A percentile compares a stretch with the other conserved stretches of the same genome.
These are phyloP conservation scores for Zymoseptoria crescenta DNA, from an alignment of 2,329 filamentous ascomycete species.

Conservation along the genomic window DNA sequence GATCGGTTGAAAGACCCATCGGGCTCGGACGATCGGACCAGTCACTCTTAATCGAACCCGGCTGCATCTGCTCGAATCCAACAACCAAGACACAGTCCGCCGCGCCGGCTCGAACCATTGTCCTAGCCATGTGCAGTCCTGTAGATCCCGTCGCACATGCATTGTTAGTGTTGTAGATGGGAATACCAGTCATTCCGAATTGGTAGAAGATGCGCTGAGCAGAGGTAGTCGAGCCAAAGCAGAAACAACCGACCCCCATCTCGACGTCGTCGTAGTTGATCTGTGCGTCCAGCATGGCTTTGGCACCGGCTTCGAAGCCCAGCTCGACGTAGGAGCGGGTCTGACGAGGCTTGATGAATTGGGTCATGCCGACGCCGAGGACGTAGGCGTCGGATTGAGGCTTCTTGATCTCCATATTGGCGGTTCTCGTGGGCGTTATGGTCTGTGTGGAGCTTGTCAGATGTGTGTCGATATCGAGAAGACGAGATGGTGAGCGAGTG, in stretches of 20 bases:
- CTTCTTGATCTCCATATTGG: slow-evolving; percentile 19
- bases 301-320: slow-evolving; percentile 84
- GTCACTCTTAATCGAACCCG: slow-evolving; percentile 73
- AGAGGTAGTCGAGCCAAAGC: slow-evolving; percentile 49
- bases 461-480: background rate
- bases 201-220: slow-evolving; percentile 98
- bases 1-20: slow-evolving; percentile 63
- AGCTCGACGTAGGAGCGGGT: slow-evolving; percentile 93
- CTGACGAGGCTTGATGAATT: slow-evolving; percentile 94
- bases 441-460: background rate
- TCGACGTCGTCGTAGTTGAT: slow-evolving; percentile 97
- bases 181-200: slow-evolving; percentile 94
- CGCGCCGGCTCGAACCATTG: slow-evolving; percentile 63
- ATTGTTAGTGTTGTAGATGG: slow-evolving; percentile 98
- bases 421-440: background rate
- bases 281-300: slow-evolving; percentile 73
- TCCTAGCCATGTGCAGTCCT: slow-evolving; percentile 74
- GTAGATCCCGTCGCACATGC: slow-evolving; percentile 96
- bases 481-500: background rate
- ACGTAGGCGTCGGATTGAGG: slow-evolving; percentile 58
- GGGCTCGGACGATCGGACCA: slow-evolving; percentile 83
- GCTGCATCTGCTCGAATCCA: slow-evolving; percentile 97
- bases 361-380: slow-evolving; percentile 96
- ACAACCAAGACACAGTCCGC: slow-evolving; percentile 78
- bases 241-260: slow-evolving; percentile 93